Conservation (phyloP, 2,329 filamentous ascomycete genomes). For the Aspergillus hiratsukae region DNA sequence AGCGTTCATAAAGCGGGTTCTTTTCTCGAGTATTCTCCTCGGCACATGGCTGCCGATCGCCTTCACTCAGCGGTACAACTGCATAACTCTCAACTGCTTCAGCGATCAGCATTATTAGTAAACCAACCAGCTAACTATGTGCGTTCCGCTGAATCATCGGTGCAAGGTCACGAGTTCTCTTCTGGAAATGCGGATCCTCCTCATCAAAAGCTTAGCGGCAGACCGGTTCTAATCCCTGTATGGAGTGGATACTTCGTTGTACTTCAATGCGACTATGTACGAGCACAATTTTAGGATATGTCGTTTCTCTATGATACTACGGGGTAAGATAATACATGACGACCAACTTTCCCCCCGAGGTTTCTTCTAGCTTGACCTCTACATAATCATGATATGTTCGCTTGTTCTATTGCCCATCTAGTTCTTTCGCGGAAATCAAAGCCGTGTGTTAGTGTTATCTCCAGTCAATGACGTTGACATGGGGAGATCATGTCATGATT, state of each 20-base stretch:
- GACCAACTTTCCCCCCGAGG: too few species aligned
- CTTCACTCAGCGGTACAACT: background rate
- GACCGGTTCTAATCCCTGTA: background rate
- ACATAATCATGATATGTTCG: background rate
- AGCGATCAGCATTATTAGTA: background rate
- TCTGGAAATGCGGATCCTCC: conserved; percentile 8
- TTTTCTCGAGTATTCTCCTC: background rate
- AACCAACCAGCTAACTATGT: background rate
- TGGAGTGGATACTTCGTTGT: background rate
- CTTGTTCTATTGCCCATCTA: background rate
- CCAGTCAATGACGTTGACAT: background rate
- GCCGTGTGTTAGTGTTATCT: background rate
- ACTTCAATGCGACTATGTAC: background rate
- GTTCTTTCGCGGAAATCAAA: background rate
- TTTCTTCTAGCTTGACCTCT: background rate
- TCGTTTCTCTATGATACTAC: too few species aligned
- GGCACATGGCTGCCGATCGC: background rate
- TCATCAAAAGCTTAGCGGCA: conserved; percentile 12
- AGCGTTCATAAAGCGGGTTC: background rate
- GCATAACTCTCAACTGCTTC: too few species aligned
- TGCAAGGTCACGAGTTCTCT: background rate
- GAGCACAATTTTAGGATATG: background rate
- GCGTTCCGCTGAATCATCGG: background rate
- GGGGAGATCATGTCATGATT: background rate
- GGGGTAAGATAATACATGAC: too few species aligned